Base-by-base conservation (phyloP, 192 early-diverging fungal species). In the Polychytrium aggregatum region DNA sequence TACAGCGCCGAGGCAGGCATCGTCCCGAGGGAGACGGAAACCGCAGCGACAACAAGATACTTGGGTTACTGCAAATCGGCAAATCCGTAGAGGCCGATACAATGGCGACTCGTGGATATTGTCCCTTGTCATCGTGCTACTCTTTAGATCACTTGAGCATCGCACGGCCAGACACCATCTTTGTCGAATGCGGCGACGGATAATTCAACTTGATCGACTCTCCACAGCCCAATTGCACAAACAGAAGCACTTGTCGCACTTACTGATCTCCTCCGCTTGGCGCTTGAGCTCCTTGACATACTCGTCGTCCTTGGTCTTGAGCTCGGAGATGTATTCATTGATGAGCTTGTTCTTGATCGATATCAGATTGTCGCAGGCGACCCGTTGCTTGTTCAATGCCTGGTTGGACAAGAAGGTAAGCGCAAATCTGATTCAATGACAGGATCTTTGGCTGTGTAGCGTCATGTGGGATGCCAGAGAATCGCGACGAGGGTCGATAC, bases 211-310 rank as follows among this genome's bases (percentile, higher is more conserved):
- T n/a, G n/a, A n/a, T n/a, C n/a, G n/a, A n/a, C n/a, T n/a, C n/a
- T n/a, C n/a, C n/a, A n/a, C n/a, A n/a, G n/a, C n/a, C n/a, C n/a
- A n/a, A n/a, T n/a, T n/a, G n/a, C n/a, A n/a, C n/a, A n/a, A n/a
- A n/a, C n/a, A n/a, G n/a, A n/a, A n/a, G n/a, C n/a, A n/a, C 31
- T 33, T 33, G 4, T 33, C 31, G 31, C 31, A 33, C 40, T 9
- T 54, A 76, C 73, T 73, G 46, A 79, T 79, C 41, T 79, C 76
- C 47, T 79, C 76, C 11, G 72, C 64, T 55, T 79, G 70, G 28
- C 76, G 52, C 53, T 79, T 76, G 10, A 79, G 52, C 46, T 76
- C 76, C 41, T 70, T 65, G 27, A 79, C 76, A 46, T 79, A 79
- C 40, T 76, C 72, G 43, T 79, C 76, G 41, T 79, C 76, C 41